phyloP scores from a whole-genome alignment of 169 alveolate genomes.

The Plasmodium adleri region DNA sequence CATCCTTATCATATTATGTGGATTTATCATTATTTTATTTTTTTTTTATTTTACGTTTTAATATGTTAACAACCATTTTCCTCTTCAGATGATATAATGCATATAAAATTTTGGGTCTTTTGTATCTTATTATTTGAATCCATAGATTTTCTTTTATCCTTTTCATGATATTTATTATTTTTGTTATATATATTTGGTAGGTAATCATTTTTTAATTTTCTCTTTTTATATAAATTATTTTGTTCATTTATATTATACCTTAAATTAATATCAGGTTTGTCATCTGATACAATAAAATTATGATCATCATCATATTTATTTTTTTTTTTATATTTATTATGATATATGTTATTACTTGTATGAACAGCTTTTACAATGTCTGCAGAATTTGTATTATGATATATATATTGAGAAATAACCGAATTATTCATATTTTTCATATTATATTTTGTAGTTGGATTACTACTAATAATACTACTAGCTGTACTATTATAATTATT shows the following conservation, averaged over 20 bases:
- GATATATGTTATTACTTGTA: neutral
- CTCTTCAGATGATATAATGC: conserved; percentile 34
- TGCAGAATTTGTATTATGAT: neutral
- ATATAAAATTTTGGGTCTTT: conserved; percentile 11
- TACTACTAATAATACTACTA: conserved; percentile 8
- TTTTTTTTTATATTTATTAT: neutral
- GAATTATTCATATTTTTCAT: neutral
- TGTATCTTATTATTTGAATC: conserved; percentile 11
- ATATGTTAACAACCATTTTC: neutral
- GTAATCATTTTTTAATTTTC: conserved; percentile 41
- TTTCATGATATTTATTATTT: conserved; percentile 24
- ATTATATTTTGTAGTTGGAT: neutral
- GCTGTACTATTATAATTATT: neutral
- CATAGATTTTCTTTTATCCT: conserved; percentile 10
- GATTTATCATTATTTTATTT: neutral
- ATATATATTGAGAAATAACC: neutral
- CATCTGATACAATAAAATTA: conserved; percentile 20
- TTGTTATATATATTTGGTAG: conserved; percentile 21
- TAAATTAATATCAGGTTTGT: conserved; percentile 18
- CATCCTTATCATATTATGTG: neutral
- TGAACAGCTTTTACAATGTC: neutral
- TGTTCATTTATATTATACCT: conserved; percentile 20
- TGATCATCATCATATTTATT: conserved; percentile 22
- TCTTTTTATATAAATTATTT: conserved; percentile 41
- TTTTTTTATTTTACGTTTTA: neutral